Evolutionary conservation across 2,329 filamentous ascomycete genomes (phyloP).

Genomic region (Fusarium phyllophilum): DNA sequence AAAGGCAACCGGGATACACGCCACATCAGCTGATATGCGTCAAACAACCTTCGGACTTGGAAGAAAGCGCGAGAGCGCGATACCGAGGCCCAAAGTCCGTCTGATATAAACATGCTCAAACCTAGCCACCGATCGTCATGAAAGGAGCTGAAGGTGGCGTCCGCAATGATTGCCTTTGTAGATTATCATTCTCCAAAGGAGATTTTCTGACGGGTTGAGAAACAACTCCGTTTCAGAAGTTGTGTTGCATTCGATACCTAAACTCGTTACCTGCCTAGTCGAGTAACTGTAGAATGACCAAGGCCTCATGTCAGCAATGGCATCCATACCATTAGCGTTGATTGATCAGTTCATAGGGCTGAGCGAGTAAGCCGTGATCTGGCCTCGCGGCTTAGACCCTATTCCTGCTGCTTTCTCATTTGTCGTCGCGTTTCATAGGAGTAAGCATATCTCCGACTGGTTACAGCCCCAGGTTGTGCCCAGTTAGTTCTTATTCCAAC

Average conservation of each 20-base stretch:
- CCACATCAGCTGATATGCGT: constrained; percentile 21
- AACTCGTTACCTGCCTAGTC: background rate
- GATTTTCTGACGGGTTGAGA: background rate
- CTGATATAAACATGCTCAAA: background rate
- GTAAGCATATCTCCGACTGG: background rate
- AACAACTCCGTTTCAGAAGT: background rate
- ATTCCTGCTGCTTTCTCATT: background rate
- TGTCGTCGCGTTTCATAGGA: background rate
- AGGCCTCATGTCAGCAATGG: constrained; percentile 1
- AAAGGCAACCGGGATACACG: background rate
- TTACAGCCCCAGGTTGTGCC: background rate
- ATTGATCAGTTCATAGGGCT: constrained; percentile 16
- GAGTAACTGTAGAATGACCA: background rate
- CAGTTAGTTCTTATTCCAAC: background rate
- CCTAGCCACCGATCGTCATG: background rate
- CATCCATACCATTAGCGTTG: background rate
- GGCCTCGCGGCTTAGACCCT: background rate
- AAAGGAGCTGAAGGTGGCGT: background rate
- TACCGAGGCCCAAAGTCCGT: background rate
- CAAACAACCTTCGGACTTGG: constrained; percentile 2
- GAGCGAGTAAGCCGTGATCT: constrained; percentile 1
- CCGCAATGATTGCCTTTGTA: background rate
- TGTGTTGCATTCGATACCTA: background rate
- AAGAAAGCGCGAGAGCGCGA: constrained; percentile 24
- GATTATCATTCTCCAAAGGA: background rate